Conservation (phyloP, 2,329 filamentous ascomycete species). For the Ceratocystis ficicola region DNA sequence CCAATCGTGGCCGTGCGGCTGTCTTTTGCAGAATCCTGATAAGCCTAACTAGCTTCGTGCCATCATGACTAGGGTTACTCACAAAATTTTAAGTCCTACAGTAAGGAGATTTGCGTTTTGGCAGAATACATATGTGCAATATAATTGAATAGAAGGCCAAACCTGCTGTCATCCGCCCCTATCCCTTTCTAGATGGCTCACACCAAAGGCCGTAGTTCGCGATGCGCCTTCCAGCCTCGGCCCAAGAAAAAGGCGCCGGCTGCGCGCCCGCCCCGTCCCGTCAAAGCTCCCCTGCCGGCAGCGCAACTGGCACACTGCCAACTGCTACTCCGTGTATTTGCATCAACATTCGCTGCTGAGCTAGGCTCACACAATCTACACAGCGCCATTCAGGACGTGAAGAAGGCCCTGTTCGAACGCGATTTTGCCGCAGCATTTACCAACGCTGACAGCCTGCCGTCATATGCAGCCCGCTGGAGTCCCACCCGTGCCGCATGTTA, state of each 20-base stretch:
- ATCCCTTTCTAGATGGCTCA: constrained; percentile 14
- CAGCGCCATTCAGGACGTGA: constrained; percentile 63
- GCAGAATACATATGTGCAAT: no score
- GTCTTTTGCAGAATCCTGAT: not conserved
- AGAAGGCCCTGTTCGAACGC: constrained; percentile 71
- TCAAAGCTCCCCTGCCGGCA: constrained; percentile 12
- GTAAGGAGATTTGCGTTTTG: no score
- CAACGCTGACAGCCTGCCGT: constrained; percentile 55
- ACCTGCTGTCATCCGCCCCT: not conserved
- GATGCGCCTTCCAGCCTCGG: constrained; percentile 21
- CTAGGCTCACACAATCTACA: constrained; percentile 39
- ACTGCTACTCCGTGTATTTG: constrained; percentile 57
- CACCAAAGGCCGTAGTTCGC: constrained; percentile 20
- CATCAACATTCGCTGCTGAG: constrained; percentile 45
- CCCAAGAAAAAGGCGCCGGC: constrained; percentile 18
- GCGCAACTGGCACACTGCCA: constrained; percentile 18
- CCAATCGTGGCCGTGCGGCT: not conserved
- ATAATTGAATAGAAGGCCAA: not conserved
- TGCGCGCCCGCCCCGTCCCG: not conserved
- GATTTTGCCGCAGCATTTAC: constrained; percentile 76
- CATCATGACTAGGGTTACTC: not conserved
- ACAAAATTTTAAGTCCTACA: not conserved
- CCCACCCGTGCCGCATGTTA: constrained; percentile 77
- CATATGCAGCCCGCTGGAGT: constrained; percentile 86
- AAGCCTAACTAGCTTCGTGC: not conserved